A percentile compares a stretch with the other conserved stretches of the same genome.
Evolutionary conservation across 208 protist species (phyloP).

Genomic region (Leishmania gerbilli): DNA sequence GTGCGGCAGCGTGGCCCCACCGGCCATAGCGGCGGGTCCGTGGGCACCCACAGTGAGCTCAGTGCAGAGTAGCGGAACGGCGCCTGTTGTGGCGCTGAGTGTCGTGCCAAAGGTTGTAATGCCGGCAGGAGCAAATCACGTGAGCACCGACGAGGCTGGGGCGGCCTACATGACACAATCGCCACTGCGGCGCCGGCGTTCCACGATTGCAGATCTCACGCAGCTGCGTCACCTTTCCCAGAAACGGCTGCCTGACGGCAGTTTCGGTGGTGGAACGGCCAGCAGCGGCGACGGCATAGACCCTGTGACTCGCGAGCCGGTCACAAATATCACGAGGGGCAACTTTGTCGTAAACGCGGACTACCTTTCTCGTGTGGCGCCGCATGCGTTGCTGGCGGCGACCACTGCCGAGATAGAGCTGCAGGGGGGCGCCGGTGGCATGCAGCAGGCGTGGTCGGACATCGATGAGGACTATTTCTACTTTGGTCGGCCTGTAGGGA

Average conservation of each 20-base stretch:
- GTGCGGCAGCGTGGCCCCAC: not conserved
- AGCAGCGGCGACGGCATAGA: not conserved
- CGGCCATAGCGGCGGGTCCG: slow-evolving; percentile 2
- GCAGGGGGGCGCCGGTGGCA: not conserved
- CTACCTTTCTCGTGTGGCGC: slow-evolving; percentile 35
- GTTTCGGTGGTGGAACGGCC: not conserved
- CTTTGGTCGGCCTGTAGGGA: slow-evolving; percentile 51
- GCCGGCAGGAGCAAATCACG: not conserved
- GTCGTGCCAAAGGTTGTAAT: slow-evolving; percentile 21
- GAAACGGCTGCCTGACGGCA: not conserved
- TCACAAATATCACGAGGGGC: slow-evolving; percentile 53
- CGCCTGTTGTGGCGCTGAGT: slow-evolving; percentile 11
- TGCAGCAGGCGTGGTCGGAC: slow-evolving; percentile 34
- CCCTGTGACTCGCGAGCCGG: slow-evolving; percentile 23
- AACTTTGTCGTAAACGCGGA: slow-evolving; percentile 60
- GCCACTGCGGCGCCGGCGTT: slow-evolving; percentile 13
- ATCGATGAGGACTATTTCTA: slow-evolving; percentile 86
- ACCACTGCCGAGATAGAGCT: not conserved
- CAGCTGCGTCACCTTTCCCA: slow-evolving; percentile 25
- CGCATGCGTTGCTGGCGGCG: slow-evolving; percentile 2
- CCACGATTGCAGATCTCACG: slow-evolving; percentile 34
- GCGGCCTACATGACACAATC: not conserved
- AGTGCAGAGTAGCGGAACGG: not conserved
- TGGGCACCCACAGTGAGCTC: not conserved
- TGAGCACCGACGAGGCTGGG: not conserved